phyloP scores from a whole-genome alignment of 306 rosid genomes.

The Bauhinia variegata region DNA sequence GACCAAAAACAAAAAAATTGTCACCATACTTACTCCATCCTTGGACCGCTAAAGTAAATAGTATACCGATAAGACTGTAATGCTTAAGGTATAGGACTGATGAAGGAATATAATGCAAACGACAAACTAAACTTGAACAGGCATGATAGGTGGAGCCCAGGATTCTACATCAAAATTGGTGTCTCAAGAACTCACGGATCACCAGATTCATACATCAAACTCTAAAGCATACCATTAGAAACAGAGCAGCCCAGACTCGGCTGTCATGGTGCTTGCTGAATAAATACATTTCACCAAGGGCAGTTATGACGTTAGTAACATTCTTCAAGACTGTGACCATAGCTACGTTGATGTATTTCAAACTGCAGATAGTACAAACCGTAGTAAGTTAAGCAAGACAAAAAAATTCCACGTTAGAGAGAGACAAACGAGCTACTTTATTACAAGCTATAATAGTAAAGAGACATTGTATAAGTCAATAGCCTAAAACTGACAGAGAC shows the following conservation, averaged over 20 bases:
- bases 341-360: slow-evolving; percentile 96
- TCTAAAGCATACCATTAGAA: slow-evolving; percentile 77
- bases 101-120: slow-evolving; percentile 1
- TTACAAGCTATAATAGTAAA: slow-evolving; percentile 1
- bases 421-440: neutral
- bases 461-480: slow-evolving; percentile 2
- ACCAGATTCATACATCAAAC: slow-evolving; percentile 19
- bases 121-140: slow-evolving; percentile 24
- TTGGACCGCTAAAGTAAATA: slow-evolving; percentile 15
- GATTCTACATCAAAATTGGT: slow-evolving; percentile 19
- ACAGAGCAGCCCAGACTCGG: slow-evolving; percentile 92
- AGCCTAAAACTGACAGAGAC: slow-evolving; percentile 14
- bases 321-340: slow-evolving; percentile 99
- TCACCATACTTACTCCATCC: slow-evolving; percentile 9
- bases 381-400: slow-evolving; percentile 15
- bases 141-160: neutral
- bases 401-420: slow-evolving; percentile 5
- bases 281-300: slow-evolving; percentile 92
- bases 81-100: neutral
- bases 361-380: slow-evolving; percentile 64
- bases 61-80: neutral
- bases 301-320: slow-evolving; percentile 96
- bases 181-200: slow-evolving; percentile 1
- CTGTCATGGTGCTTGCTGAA: slow-evolving; percentile 85
- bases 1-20: slow-evolving; percentile 9